phyloP scores from a whole-genome alignment of 1,284 basidiomycete genomes.

The Ceraceosorus bombacis region DNA sequence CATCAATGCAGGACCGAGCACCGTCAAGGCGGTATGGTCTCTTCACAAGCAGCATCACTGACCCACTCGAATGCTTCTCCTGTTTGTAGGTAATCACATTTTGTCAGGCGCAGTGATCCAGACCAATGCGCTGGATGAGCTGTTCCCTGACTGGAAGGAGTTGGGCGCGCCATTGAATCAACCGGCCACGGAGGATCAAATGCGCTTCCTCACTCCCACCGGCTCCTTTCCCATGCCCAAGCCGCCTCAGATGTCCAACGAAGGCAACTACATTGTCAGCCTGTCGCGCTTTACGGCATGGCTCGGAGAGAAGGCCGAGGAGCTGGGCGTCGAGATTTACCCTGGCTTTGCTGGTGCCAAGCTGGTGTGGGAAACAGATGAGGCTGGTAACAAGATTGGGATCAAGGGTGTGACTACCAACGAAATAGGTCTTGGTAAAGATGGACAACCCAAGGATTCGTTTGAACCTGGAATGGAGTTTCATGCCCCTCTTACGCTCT shows the following conservation, averaged over 20 bases:
- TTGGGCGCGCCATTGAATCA: slow-evolving; percentile 63
- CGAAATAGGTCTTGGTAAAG: slow-evolving; percentile 82
- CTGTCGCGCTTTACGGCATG: slow-evolving; percentile 81
- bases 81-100: slow-evolving; percentile 65
- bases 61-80: no score
- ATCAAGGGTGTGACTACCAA: slow-evolving; percentile 85
- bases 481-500: slow-evolving; percentile 82
- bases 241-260: slow-evolving; percentile 93
- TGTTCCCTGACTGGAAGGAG: slow-evolving; percentile 77
- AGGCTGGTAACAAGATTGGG: slow-evolving; percentile 54
- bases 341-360: slow-evolving; percentile 89
- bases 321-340: slow-evolving; percentile 89
- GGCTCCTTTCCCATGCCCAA: slow-evolving; percentile 79
- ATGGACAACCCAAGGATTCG: slow-evolving; percentile 69
- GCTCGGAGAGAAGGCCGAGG: slow-evolving; percentile 81
- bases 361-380: slow-evolving; percentile 65
- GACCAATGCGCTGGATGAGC: slow-evolving; percentile 80
- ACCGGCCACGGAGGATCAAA: slow-evolving; percentile 68
- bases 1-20: no score
- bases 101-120: slow-evolving; percentile 94
- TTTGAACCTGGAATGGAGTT: slow-evolving; percentile 98
- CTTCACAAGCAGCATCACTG: no score
- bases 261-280: slow-evolving; percentile 87
- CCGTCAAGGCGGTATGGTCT: no score
- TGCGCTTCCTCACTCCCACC: slow-evolving; percentile 76